Conservation (phyloP, 1,139 yeast species). For the Ashbya aceris region DNA sequence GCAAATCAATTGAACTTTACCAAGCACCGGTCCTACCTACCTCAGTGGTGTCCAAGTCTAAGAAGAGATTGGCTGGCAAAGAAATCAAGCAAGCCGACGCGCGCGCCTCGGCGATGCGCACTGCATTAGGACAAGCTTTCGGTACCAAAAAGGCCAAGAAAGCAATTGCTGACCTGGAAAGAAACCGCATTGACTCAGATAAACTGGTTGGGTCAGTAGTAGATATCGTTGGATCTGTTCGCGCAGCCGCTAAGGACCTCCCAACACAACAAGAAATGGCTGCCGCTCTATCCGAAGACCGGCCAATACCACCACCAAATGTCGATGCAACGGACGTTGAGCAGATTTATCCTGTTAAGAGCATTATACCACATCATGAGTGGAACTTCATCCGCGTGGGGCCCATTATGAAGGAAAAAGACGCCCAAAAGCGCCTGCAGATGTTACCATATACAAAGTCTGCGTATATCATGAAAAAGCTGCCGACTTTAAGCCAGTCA, state of each 20-base stretch:
- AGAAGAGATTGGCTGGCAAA: slow-evolving; percentile 50
- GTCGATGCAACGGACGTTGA: slow-evolving; percentile 70
- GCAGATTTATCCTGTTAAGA: slow-evolving; percentile 67
- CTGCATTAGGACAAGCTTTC: slow-evolving; percentile 85
- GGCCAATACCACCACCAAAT: slow-evolving; percentile 79
- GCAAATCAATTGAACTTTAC: slow-evolving; percentile 50
- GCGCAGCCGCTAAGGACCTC: slow-evolving; percentile 56
- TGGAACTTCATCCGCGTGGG: slow-evolving; percentile 56
- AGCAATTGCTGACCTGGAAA: slow-evolving; percentile 71
- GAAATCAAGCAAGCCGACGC: slow-evolving; percentile 43
- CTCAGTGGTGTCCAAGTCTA: slow-evolving; percentile 46
- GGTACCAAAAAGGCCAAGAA: slow-evolving; percentile 96
- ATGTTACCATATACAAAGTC: slow-evolving; percentile 56
- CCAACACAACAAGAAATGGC: slow-evolving; percentile 59
- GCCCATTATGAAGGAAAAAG: slow-evolving; percentile 42
- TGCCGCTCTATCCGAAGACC: slow-evolving; percentile 46
- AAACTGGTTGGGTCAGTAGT: slow-evolving; percentile 63
- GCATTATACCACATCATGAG: slow-evolving; percentile 62
- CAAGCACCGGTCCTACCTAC: slow-evolving; percentile 50
- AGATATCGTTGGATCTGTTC: slow-evolving; percentile 77
- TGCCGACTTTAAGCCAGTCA: slow-evolving; percentile 36
- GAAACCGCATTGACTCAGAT: slow-evolving; percentile 79
- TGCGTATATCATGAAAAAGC: slow-evolving; percentile 42
- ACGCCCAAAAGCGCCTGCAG: slow-evolving; percentile 41
- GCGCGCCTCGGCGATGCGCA: slow-evolving; percentile 53